Percentiles rank a stretch among this genome's conserved stretches.
Conservation (phyloP, 768 basidiomycete genomes). For the Harrya chromipes region DNA sequence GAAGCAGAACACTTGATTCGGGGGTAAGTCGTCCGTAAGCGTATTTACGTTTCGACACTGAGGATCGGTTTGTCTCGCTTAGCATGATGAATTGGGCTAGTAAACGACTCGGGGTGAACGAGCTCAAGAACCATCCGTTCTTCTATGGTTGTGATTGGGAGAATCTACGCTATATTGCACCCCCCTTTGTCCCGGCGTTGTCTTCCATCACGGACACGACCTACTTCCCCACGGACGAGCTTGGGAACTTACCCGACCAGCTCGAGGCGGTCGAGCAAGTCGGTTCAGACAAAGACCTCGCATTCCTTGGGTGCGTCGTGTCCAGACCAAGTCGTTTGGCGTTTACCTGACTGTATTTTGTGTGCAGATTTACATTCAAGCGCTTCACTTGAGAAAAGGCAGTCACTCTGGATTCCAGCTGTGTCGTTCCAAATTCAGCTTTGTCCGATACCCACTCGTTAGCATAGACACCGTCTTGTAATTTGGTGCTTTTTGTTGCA, state of each 20-base stretch:
- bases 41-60: slow-evolving; percentile 4
- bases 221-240: slow-evolving; percentile 95
- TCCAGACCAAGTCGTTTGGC: neutral
- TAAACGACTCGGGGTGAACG: slow-evolving; percentile 69
- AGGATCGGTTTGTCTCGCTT: neutral
- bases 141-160: slow-evolving; percentile 96
- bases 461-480: slow-evolving; percentile 29
- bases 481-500: slow-evolving; percentile 22
- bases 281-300: slow-evolving; percentile 64
- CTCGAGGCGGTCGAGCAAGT: slow-evolving; percentile 59
- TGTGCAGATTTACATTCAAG: slow-evolving; percentile 78
- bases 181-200: slow-evolving; percentile 92
- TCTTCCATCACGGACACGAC: slow-evolving; percentile 91
- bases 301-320: slow-evolving; percentile 56
- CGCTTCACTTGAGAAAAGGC: slow-evolving; percentile 46
- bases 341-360: neutral
- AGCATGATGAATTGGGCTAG: slow-evolving; percentile 88
- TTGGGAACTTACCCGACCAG: slow-evolving; percentile 64
- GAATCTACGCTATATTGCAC: slow-evolving; percentile 86
- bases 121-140: slow-evolving; percentile 92
- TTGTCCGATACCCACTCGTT: slow-evolving; percentile 26
- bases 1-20: slow-evolving; percentile 91
- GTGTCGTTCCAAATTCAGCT: neutral
- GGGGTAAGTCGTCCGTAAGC: slow-evolving; percentile 46
- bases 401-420: neutral